These are phyloP conservation scores for Prototheca cutis DNA, from an alignment of 163 green algal genomes.

Conservation along the genomic window DNA sequence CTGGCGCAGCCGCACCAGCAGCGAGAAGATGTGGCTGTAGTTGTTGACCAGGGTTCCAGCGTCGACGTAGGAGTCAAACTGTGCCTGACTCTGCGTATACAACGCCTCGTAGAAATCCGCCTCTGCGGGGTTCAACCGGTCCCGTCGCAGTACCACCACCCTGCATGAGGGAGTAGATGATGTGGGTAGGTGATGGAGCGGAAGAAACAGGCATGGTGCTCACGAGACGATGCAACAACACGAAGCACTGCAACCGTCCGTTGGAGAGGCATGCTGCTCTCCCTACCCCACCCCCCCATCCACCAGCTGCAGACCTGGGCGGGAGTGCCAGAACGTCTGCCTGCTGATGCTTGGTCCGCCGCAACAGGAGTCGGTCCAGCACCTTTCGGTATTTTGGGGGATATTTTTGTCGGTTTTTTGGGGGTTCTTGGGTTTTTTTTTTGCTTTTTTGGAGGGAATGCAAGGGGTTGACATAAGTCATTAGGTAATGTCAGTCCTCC, in stretches of 20 bases:
- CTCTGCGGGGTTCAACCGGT: conserved; percentile 73
- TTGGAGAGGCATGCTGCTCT: too few species aligned
- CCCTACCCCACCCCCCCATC: background rate
- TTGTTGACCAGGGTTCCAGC: conserved; percentile 78
- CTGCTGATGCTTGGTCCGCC: conserved; percentile 87
- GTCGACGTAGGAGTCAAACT: conserved; percentile 74
- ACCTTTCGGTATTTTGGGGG: too few species aligned
- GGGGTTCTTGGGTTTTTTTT: too few species aligned
- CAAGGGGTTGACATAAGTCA: too few species aligned
- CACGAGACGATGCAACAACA: too few species aligned
- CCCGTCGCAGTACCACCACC: conserved; percentile 49
- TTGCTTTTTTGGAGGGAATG: too few species aligned
- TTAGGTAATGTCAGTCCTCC: too few species aligned
- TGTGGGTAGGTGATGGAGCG: background rate
- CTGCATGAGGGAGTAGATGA: conserved; percentile 13
- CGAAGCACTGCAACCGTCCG: too few species aligned
- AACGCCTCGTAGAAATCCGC: conserved; percentile 90
- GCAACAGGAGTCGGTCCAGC: conserved; percentile 65
- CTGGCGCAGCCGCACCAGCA: conserved; percentile 69
- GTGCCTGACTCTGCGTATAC: conserved; percentile 65
- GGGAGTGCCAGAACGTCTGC: conserved; percentile 84
- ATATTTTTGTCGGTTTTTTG: too few species aligned
- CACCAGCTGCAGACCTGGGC: conserved; percentile 35
- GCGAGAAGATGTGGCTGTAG: conserved; percentile 93
- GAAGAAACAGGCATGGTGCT: too few species aligned